A percentile compares a stretch with the other conserved stretches of the same genome.
These are phyloP conservation scores for Babesia bigemina DNA, from an alignment of 169 alveolate species.

Conservation along the genomic window DNA sequence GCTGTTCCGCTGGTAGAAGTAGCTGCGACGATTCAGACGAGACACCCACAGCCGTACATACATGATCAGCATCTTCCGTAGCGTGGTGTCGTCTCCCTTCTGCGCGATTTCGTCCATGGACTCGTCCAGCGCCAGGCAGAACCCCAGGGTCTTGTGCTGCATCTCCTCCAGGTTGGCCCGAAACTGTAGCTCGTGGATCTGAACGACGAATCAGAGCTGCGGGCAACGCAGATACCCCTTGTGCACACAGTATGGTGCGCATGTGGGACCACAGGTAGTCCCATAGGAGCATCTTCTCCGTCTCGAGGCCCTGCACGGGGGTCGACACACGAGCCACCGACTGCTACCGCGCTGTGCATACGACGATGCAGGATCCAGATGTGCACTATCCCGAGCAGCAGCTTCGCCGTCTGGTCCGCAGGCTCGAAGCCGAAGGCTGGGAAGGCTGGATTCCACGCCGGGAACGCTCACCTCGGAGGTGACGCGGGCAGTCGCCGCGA, in stretches of 20 bases:
- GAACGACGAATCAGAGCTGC: not conserved
- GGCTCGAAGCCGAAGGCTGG: conserved; percentile 47
- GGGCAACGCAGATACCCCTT: conserved; percentile 24
- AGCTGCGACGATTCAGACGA: conserved; percentile 13
- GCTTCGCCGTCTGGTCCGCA: conserved; percentile 31
- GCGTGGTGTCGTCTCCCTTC: conserved; percentile 21
- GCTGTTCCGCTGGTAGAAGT: conserved; percentile 44
- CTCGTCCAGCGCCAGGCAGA: conserved; percentile 66
- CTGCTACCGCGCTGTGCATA: conserved; percentile 44
- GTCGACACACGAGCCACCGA: too few relatives aligned
- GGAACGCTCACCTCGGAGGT: conserved; percentile 21
- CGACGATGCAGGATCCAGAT: conserved; percentile 64
- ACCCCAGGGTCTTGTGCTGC: conserved; percentile 65
- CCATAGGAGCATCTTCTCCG: conserved; percentile 58
- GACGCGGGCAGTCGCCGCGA: conserved; percentile 56
- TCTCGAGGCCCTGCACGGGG: conserved; percentile 35
- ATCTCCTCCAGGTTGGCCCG: conserved; percentile 54
- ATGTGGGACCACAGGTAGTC: conserved; percentile 58
- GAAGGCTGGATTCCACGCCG: not conserved
- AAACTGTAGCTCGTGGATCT: conserved; percentile 47
- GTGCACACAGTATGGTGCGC: conserved; percentile 27
- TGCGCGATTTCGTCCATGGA: conserved; percentile 38
- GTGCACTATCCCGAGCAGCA: conserved; percentile 57
- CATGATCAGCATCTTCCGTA: conserved; percentile 44
- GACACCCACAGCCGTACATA: conserved; percentile 9